Conservation (phyloP, 208 protist genomes). For the Zelonia costaricensis region DNA sequence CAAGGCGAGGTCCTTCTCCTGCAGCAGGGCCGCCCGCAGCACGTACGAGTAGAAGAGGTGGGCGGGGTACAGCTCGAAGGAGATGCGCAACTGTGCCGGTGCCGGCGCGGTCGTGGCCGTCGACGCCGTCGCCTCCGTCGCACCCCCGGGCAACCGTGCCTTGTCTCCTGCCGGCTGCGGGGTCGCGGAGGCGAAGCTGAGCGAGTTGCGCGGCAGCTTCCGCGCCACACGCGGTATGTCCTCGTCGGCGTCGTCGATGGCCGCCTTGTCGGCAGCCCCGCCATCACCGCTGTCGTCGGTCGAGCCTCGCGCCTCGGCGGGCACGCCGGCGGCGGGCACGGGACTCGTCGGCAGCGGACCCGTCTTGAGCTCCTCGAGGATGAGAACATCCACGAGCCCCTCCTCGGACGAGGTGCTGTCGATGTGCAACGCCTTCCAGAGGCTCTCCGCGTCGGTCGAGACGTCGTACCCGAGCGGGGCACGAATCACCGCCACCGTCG, state of each 20-base stretch:
- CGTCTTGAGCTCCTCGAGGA: constrained; percentile 52
- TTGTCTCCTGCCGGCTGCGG: background rate
- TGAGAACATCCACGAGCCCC: constrained; percentile 52
- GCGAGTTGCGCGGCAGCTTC: background rate
- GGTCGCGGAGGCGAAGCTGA: constrained; percentile 1
- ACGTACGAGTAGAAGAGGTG: constrained; percentile 47
- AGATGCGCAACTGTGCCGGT: constrained; percentile 29
- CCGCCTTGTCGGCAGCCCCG: background rate
- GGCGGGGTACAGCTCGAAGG: constrained; percentile 54
- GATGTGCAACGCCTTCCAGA: constrained; percentile 41
- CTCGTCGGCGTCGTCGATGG: background rate
- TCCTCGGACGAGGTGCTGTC: constrained; percentile 52
- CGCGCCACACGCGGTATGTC: background rate
- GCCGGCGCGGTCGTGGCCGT: background rate
- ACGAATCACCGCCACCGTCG: constrained; percentile 36
- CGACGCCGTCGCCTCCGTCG: constrained; percentile 3
- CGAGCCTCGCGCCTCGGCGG: background rate
- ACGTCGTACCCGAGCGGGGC: constrained; percentile 38
- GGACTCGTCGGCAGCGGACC: constrained; percentile 20
- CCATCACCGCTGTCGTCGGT: background rate
- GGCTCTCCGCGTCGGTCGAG: constrained; percentile 26
- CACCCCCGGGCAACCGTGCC: too few relatives aligned
- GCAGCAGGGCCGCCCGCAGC: constrained; percentile 32
- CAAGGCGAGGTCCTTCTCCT: constrained; percentile 49
- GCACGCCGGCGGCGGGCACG: background rate